phyloP scores from a whole-genome alignment of 2,329 filamentous ascomycete genomes.

The Monilinia laxa region DNA sequence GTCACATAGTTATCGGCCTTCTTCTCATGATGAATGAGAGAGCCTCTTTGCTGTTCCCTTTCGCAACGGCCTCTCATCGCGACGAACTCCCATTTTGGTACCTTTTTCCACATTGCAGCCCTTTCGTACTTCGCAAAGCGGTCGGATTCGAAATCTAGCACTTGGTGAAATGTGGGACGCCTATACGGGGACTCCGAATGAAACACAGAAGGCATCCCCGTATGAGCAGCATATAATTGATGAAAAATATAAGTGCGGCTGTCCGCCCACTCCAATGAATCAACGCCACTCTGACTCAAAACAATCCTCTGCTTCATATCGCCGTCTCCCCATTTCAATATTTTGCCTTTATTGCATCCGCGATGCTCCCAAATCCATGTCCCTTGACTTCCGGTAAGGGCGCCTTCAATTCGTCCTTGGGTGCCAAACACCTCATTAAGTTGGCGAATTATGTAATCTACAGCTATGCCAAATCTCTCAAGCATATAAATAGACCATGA shows the following conservation, averaged over 20 bases:
- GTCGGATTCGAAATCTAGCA: neutral
- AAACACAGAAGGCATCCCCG: neutral
- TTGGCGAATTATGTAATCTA: neutral
- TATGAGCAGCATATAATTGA: neutral
- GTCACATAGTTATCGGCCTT: neutral
- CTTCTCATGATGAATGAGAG: neutral
- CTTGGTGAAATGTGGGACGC: neutral
- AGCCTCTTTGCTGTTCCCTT: neutral
- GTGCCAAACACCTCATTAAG: neutral
- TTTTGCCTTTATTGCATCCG: neutral
- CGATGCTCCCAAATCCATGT: constrained; percentile 6
- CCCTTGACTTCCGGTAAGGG: neutral
- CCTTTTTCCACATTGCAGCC: neutral
- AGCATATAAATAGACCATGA: neutral
- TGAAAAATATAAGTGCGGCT: rapidly evolving
- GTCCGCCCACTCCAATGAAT: neutral
- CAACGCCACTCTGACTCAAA: neutral
- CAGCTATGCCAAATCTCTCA: neutral
- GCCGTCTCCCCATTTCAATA: neutral
- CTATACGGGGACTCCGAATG: neutral
- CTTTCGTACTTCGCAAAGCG: neutral
- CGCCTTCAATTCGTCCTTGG: neutral
- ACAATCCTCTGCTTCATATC: neutral
- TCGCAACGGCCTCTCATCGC: neutral
- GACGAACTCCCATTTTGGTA: neutral